These are phyloP conservation scores for Tricholoma furcatifolium DNA, from an alignment of 768 basidiomycete genomes.

Conservation along the genomic window DNA sequence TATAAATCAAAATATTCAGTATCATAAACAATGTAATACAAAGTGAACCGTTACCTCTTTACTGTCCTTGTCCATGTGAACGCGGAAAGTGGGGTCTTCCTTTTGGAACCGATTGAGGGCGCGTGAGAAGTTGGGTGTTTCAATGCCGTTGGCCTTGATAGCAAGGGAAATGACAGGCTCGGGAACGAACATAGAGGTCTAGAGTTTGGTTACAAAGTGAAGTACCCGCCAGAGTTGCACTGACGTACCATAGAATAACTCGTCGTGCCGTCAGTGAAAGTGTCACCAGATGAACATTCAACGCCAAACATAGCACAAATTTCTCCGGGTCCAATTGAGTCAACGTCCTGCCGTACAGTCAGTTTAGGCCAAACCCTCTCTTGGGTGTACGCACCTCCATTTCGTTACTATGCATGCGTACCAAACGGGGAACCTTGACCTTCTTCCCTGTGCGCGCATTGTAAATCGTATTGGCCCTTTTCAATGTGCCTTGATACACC, in stretches of 20 bases:
- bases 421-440: conserved; percentile 93
- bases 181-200: conserved; percentile 99
- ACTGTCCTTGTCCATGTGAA: conserved; percentile 91
- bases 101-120: conserved; percentile 97
- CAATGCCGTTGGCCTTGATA: conserved; percentile 87
- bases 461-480: conserved; percentile 80
- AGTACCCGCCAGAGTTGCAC: background rate
- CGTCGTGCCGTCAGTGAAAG: conserved; percentile 90
- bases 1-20: conserved; percentile 24
- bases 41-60: conserved; percentile 68
- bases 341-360: conserved; percentile 67
- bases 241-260: conserved; percentile 85
- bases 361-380: background rate
- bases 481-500: conserved; percentile 93
- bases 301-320: conserved; percentile 99
- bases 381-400: conserved; percentile 75
- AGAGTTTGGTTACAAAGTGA: conserved; percentile 7
- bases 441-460: conserved; percentile 96
- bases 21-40: background rate
- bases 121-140: conserved; percentile 95
- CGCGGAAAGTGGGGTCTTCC: conserved; percentile 98
- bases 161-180: conserved; percentile 97
- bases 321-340: conserved; percentile 93
- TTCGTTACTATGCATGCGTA: conserved; percentile 98
- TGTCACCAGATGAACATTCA: conserved; percentile 97